Evolutionary conservation across 345 rosid genomes (phyloP), one percentile per base, ranked within the genome.

Genomic region (Populus deltoides): DNA sequence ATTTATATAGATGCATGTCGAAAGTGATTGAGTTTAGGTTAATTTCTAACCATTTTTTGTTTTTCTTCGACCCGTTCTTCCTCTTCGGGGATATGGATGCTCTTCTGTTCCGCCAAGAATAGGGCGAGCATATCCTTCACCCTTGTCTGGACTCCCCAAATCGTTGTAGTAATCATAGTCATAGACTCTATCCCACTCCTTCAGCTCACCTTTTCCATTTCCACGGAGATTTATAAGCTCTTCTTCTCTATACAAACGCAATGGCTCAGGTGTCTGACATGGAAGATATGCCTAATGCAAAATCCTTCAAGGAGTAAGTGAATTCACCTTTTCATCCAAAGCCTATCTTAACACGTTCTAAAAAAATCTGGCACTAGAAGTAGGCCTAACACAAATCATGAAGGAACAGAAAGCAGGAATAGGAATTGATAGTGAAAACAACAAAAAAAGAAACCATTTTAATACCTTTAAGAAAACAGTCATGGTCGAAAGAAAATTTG

Each of bases 141-240:
- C 93, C 69, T 88, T 91, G 71, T 95, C 97, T 0, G 98, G 98
- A 79, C 77, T 81, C 76, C 92, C 98, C 77, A 95, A 83, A 83
- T 93, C 98, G 55, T 93, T 95, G 90, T 93, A 95, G 84, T 75
- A 85, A 81, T 84, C 98, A 77, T 93, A 93, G 78, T 91, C 99
- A 70, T 95, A 95, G 25, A 92, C 94, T 86, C 99, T 90, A 79
- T 95, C 98, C 99, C 99, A 93, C 72, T 93, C 97, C 73, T 84
- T 87, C 53, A 92, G 87, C 85, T 82, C 86, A 24, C 87, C 88
- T 53, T 75, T 84, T 6, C 90, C 93, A 72, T 89, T 78, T 70
- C 97, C 98, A n/a, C 92, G 86, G 25, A 95, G 87, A 77, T 84
- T 86, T 10, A 76, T 61, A 2, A 95, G 90, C 79, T 95, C 98